Evolutionary conservation across 75 land plant species (phyloP).

Genomic region (Pseudotsuga menziesii): DNA sequence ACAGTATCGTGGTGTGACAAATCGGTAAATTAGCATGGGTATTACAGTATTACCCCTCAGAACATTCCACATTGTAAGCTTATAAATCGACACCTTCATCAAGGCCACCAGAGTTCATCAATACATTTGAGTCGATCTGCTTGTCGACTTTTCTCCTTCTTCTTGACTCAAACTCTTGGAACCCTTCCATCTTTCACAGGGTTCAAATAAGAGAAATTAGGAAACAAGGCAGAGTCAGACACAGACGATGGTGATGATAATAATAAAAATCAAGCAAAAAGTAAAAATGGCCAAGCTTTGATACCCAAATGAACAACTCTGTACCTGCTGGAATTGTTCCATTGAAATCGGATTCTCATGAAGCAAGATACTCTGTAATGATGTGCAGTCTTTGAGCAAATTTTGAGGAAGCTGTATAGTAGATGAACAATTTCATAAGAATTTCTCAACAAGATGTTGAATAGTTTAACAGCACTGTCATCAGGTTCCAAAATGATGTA

Average conservation of each 20-base stretch:
- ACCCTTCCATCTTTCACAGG: constrained; percentile 75
- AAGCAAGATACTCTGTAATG: constrained; percentile 68
- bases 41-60: background rate
- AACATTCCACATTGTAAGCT: background rate
- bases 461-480: background rate
- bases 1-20: background rate
- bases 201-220: background rate
- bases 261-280: background rate
- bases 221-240: background rate
- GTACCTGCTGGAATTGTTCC: constrained; percentile 77
- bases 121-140: constrained; percentile 92
- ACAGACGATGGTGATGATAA: background rate
- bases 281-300: background rate
- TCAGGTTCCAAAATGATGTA: no score
- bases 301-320: background rate
- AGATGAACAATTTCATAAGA: background rate
- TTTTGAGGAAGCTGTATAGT: constrained; percentile 58
- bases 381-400: constrained; percentile 63
- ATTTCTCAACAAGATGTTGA: background rate
- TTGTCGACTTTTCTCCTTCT: constrained; percentile 93
- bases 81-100: constrained; percentile 87
- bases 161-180: constrained; percentile 76
- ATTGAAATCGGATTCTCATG: constrained; percentile 72
- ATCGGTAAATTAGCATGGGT: background rate
- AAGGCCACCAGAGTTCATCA: constrained; percentile 75